phyloP scores from a whole-genome alignment of 805 yeast genomes.

The Candida oleophila region DNA sequence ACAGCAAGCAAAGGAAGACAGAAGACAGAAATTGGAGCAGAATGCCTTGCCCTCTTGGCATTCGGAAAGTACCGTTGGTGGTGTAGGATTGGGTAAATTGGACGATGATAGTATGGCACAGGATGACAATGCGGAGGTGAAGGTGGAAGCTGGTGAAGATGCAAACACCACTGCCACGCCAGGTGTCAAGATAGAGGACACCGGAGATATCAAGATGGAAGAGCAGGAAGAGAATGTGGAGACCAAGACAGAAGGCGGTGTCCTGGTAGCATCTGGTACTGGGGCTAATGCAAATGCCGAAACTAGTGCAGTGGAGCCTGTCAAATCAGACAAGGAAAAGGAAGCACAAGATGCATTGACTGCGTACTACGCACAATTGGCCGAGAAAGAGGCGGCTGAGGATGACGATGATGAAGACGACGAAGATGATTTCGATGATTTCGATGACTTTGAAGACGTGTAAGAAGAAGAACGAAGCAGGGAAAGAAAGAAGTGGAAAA shows the following conservation, averaged over 20 bases:
- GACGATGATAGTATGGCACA: conserved; percentile 43
- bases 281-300: conserved; percentile 19
- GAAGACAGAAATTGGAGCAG: conserved; percentile 73
- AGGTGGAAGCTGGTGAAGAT: conserved; percentile 8
- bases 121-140: conserved; percentile 19
- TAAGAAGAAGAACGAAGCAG: neutral
- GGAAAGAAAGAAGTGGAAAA: neutral
- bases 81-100: conserved; percentile 53
- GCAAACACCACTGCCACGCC: conserved; percentile 11
- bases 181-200: conserved; percentile 14
- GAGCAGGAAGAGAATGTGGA: conserved; percentile 1
- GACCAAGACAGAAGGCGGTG: conserved; percentile 5
- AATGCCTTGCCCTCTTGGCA: conserved; percentile 98
- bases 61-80: conserved; percentile 84
- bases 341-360: conserved; percentile 70
- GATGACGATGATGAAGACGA: conserved; percentile 56
- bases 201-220: conserved; percentile 2
- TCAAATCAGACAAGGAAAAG: conserved; percentile 40
- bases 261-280: conserved; percentile 10
- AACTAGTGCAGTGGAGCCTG: conserved; percentile 28
- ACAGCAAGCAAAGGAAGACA: conserved; percentile 62
- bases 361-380: conserved; percentile 72
- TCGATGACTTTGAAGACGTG: conserved; percentile 33
- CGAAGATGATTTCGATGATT: conserved; percentile 36
- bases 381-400: conserved; percentile 64